Evolutionary conservation across 768 basidiomycete genomes (phyloP).

Genomic region (Podaxis rugospora): DNA sequence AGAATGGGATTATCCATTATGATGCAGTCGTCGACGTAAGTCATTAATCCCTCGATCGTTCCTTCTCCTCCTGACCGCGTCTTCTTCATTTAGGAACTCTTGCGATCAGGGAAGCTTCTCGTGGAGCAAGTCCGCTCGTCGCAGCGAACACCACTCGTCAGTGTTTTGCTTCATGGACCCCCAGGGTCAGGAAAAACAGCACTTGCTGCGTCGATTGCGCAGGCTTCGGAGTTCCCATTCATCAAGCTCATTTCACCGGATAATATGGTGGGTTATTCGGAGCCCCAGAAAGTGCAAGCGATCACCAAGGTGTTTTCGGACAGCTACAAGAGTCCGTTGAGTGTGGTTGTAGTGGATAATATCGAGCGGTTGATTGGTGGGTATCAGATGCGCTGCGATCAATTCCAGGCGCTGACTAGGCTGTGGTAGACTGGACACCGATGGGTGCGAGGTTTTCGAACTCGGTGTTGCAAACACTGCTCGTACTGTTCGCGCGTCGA

Average conservation of each 20-base stretch:
- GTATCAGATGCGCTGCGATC: slow-evolving; percentile 17
- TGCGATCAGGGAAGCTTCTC: slow-evolving; percentile 82
- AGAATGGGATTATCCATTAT: slow-evolving; percentile 95
- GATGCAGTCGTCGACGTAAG: slow-evolving; percentile 71
- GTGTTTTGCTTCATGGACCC: slow-evolving; percentile 83
- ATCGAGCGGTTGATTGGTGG: slow-evolving; percentile 88
- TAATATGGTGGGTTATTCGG: slow-evolving; percentile 95
- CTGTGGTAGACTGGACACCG: slow-evolving; percentile 81
- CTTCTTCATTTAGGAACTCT: slow-evolving; percentile 58
- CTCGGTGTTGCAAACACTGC: slow-evolving; percentile 81
- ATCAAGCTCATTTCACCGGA: slow-evolving; percentile 97
- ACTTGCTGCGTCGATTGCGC: slow-evolving; percentile 89
- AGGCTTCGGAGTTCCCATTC: slow-evolving; percentile 92
- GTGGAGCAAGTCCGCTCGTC: slow-evolving; percentile 93
- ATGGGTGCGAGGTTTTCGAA: slow-evolving; percentile 98
- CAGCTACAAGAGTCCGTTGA: slow-evolving; percentile 95
- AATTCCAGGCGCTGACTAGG: neutral
- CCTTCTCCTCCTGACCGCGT: neutral
- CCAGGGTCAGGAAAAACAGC: slow-evolving; percentile 95
- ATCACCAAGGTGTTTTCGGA: slow-evolving; percentile 93
- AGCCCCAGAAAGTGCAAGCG: slow-evolving; percentile 84
- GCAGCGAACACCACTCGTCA: slow-evolving; percentile 87
- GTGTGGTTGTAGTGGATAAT: slow-evolving; percentile 93
- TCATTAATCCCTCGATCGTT: slow-evolving; percentile 11
- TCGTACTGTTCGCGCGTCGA: slow-evolving; percentile 82